These are phyloP conservation scores for Cutaneotrichosporon mucoides DNA, from an alignment of 1,284 basidiomycete genomes.

Conservation along the genomic window DNA sequence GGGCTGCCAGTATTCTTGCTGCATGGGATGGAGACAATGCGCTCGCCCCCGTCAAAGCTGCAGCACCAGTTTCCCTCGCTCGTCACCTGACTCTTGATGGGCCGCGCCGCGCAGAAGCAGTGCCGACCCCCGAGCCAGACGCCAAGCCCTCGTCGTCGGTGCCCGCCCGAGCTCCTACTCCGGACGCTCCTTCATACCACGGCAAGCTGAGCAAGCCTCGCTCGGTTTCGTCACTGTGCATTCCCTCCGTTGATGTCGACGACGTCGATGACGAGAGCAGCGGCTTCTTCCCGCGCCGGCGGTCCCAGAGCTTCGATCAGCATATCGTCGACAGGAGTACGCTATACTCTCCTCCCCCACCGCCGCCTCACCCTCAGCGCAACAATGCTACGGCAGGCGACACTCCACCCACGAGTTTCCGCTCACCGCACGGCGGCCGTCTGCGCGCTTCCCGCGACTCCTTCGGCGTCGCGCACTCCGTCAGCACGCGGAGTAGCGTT, in stretches of 20 bases:
- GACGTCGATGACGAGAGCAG: background rate
- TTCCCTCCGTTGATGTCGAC: background rate
- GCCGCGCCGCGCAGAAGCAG: background rate
- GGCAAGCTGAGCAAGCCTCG: background rate
- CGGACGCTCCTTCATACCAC: background rate
- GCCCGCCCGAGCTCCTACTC: background rate
- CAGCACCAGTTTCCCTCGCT: background rate
- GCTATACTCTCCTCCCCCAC: constrained; percentile 15
- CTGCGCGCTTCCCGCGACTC: constrained; percentile 10
- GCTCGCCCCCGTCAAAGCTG: background rate
- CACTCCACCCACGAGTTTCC: background rate
- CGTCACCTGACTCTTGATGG: background rate
- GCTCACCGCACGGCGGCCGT: background rate
- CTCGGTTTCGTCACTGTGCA: background rate
- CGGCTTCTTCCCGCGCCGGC: constrained; percentile 2
- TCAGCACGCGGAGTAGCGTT: background rate
- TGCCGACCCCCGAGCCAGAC: background rate
- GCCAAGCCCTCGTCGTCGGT: background rate
- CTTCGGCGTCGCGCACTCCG: constrained; percentile 10
- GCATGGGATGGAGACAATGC: constrained; percentile 16
- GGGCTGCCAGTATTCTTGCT: constrained; percentile 32
- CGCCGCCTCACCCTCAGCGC: constrained; percentile 8
- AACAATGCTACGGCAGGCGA: background rate
- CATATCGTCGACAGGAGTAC: constrained; percentile 5
- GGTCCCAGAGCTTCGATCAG: constrained; percentile 8